Evolutionary conservation across 106 monocot species (phyloP), one percentile per base, ranked within the genome.

Genomic region (Dioscorea dumetorum): DNA sequence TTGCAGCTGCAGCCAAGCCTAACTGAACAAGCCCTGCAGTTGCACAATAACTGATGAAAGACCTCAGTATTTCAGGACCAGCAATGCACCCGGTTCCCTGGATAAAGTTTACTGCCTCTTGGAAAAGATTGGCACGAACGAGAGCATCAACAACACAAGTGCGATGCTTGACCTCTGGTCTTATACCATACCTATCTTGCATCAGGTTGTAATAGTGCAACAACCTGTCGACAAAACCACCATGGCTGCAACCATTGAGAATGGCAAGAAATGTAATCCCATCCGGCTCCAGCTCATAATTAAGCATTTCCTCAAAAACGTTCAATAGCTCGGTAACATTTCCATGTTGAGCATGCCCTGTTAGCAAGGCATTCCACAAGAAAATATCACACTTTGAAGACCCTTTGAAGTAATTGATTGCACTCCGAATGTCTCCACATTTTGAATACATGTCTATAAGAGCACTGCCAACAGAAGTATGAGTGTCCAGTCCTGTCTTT

Each of bases 391-490:
- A 24, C 33, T 59, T 77, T 14, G 65, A 57, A 57, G 54, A 21
- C 16, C 18, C 57, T 21, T 21, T 64, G 48, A 77, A 77, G 50
- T 53, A 70, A n/a, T 3, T 58, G 24, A 50, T 63, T 49, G 70
- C 70, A 65, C 49, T 50, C 32, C 50, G 32, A 17, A 77, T 12
- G 48, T 20, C 48, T 31, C 77, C 77, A 32, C 70, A 70, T 31
- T 70, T 70, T 19, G 57, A 77, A 49, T 70, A 77, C 77, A 77
- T 76, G 56, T 70, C 76, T 33, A 76, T 57, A 49, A 76, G 76
- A 24, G 76, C 51, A 70, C 52, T 63, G 5, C 62, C 76, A 24
- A 76, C 52, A 31, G 70, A 70, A 8, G n/a, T 63, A 56, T 70
- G 63, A 2, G 63, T 54, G 57, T 64, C 41, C 5, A 70, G 15